Percentiles rank a stretch among this genome's conserved stretches.
Conservation (phyloP, 139 green algal species). For the Coelastrella sp. region DNA sequence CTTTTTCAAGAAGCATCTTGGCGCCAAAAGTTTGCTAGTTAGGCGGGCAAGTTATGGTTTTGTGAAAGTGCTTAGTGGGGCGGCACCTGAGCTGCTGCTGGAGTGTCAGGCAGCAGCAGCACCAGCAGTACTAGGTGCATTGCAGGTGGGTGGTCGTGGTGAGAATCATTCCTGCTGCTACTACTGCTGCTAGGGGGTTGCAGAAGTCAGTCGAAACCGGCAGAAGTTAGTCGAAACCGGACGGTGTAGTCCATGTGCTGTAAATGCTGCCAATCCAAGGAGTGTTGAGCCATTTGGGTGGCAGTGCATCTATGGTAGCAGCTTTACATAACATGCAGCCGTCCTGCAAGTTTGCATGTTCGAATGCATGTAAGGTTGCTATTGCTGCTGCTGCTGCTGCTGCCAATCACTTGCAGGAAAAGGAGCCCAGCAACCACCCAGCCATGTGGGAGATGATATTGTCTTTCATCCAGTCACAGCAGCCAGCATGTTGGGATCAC, state of each 20-base stretch:
- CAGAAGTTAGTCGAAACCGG: too few species aligned
- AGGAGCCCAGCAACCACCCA: slow-evolving; percentile 74
- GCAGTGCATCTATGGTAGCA: too few species aligned
- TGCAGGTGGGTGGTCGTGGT: slow-evolving; percentile 32
- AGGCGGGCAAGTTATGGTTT: slow-evolving; percentile 68
- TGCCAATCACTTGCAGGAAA: slow-evolving; percentile 58
- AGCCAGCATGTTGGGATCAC: slow-evolving; percentile 62
- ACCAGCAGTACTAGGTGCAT: slow-evolving; percentile 47
- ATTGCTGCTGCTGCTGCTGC: not conserved
- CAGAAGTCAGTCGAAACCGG: too few species aligned
- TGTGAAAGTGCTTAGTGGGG: slow-evolving; percentile 14
- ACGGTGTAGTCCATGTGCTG: too few species aligned
- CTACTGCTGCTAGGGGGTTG: not conserved
- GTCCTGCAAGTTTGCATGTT: not conserved
- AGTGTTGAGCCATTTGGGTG: too few species aligned
- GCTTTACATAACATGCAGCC: not conserved
- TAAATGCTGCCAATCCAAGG: too few species aligned
- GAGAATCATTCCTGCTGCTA: not conserved
- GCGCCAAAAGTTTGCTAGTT: slow-evolving; percentile 57
- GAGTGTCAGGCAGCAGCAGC: not conserved
- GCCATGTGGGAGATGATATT: slow-evolving; percentile 86
- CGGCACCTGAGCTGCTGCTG: not conserved
- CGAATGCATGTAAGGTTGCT: not conserved
- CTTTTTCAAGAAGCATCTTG: slow-evolving; percentile 66
- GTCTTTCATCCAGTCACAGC: slow-evolving; percentile 54